Base-by-base conservation (phyloP, 768 basidiomycete species). In the Trametes coccinea region DNA sequence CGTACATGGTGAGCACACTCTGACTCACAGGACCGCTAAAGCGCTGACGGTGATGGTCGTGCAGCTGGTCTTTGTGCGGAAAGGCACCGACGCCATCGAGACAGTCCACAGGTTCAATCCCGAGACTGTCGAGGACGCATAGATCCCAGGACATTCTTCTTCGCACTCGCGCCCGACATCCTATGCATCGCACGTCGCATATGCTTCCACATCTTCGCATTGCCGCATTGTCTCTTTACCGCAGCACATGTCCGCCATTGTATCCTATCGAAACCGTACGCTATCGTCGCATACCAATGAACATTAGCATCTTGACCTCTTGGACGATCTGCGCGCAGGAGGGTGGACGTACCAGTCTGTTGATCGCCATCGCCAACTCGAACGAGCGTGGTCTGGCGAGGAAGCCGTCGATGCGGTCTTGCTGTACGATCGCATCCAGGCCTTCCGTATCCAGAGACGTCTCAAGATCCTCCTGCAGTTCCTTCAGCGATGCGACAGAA, bases 61-160 rank as follows among this genome's bases (percentile, higher is more conserved):
- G 40, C 62, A 94, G 92, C 83, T 94, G 61, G 92, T 94, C 16
- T 94, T 90, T 73, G 87, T 90, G 51, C 83, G 88, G 13, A 92
- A 90, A 73, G 92, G 85, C 43, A 80, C 84, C 0, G 84, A 92
- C 57, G 84, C 91, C 54, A 87, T 94, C 58, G 84, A 90, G 62
- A 93, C 93, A 10, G 91, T 92, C 46, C 88, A 89, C 64, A 84
- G 91, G 40, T 84, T 85, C 59, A 73, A 79, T 50, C 62, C 65
- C 9, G 59, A 63, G 46, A 52, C 22, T 22, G 40, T 64, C 44
- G 53, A 59, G 44, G 64, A 66, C 7, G 59, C 39, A 44, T 56
- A 56, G 49, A 31, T 33, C 29, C 30, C 34, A 6, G 34, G 11
- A 37, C 34, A 37, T 11, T 37, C 34, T 37, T 37, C 34, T 27